Evolutionary conservation across 78 protist species (phyloP).

Genomic region (Monosiga brevicollis): DNA sequence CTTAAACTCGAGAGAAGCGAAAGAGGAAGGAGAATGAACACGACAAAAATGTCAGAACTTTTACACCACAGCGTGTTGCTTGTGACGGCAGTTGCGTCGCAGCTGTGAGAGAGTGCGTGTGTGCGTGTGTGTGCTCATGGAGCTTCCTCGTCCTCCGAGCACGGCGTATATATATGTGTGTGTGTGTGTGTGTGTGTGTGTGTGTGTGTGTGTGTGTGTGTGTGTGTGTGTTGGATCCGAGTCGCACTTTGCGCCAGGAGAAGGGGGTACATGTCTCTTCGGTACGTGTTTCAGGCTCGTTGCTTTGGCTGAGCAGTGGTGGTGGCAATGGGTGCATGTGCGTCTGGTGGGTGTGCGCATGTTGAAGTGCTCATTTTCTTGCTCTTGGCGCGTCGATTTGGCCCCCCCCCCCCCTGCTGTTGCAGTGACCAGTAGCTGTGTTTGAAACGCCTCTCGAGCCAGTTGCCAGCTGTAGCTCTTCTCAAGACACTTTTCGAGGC

Average conservation of each 20-base stretch:
- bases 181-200: constrained; percentile 5
- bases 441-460: too few relatives aligned
- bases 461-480: too few relatives aligned
- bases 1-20: neutral
- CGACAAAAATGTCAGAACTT: neutral
- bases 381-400: neutral
- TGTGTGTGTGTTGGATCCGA: constrained; percentile 3
- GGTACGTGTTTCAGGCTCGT: neutral
- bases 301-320: neutral
- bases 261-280: neutral
- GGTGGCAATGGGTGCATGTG: neutral
- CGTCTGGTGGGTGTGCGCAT: neutral
- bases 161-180: neutral
- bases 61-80: neutral
- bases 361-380: neutral
- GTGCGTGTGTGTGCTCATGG: constrained; percentile 8
- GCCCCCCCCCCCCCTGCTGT: too few relatives aligned
- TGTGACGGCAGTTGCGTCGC: neutral
- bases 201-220: neutral
- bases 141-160: too few relatives aligned
- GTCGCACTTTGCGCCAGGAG: neutral
- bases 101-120: neutral
- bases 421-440: too few relatives aligned
- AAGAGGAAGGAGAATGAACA: neutral
- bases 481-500: too few relatives aligned